Conservation (phyloP, 1,284 basidiomycete species). For the Vanrija pseudolonga region DNA sequence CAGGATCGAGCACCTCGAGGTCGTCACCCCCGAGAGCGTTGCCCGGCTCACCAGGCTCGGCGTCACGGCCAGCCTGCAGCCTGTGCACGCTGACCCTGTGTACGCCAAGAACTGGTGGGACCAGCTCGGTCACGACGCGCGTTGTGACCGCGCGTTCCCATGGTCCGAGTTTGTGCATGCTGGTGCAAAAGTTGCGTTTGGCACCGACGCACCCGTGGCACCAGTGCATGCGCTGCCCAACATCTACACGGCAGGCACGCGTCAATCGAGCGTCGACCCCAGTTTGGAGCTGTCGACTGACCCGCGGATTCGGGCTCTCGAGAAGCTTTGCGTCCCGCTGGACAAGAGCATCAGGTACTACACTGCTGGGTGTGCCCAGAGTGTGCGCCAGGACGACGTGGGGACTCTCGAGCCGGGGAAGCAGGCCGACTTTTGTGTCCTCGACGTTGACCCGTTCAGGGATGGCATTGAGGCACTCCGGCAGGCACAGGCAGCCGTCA, state of each 20-base stretch:
- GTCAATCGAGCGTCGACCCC: constrained; percentile 23
- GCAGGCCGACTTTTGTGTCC: constrained; percentile 28
- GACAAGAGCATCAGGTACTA: constrained; percentile 20
- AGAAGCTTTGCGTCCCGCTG: constrained; percentile 13
- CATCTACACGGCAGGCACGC: constrained; percentile 29
- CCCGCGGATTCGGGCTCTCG: constrained; percentile 7
- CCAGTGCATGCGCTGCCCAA: constrained; percentile 28
- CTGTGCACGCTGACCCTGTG: constrained; percentile 32
- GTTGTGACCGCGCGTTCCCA: constrained; percentile 28
- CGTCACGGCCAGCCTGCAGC: constrained; percentile 29
- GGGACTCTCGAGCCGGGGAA: constrained; percentile 26
- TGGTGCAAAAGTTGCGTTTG: constrained; percentile 22
- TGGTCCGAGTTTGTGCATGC: constrained; percentile 25
- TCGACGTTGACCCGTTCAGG: constrained; percentile 27
- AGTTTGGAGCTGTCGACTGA: constrained; percentile 5
- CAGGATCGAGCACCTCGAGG: constrained; percentile 37
- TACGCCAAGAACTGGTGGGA: constrained; percentile 23
- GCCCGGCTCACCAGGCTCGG: constrained; percentile 21
- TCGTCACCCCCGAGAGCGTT: constrained; percentile 19
- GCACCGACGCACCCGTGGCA: constrained; percentile 30
- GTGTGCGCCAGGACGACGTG: constrained; percentile 11
- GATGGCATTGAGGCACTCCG: constrained; percentile 24
- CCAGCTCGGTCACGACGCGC: constrained; percentile 22
- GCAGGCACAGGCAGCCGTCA: constrained; percentile 23
- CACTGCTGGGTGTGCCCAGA: constrained; percentile 21